These are phyloP conservation scores for Spatholobus suberectus DNA, from an alignment of 306 rosid genomes.

Conservation along the genomic window DNA sequence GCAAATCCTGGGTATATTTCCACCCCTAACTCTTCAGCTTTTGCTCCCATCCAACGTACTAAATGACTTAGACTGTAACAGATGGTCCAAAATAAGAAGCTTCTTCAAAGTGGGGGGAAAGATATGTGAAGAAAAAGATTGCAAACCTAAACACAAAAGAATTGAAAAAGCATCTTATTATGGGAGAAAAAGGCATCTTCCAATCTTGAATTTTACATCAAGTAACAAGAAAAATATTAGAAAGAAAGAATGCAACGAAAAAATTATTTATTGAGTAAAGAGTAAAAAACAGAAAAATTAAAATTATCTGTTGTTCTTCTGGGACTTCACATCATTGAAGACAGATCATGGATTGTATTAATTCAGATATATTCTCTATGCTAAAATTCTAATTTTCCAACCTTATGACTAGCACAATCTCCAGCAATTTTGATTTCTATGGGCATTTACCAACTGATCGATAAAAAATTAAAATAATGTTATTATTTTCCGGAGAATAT, in stretches of 20 bases:
- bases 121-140: neutral
- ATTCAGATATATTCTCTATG: conserved; percentile 16
- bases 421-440: conserved; percentile 22
- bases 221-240: conserved; percentile 3
- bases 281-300: neutral
- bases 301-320: neutral
- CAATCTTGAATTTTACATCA: neutral
- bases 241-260: neutral
- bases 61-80: conserved; percentile 87
- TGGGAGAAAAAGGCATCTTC: neutral
- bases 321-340: conserved; percentile 13
- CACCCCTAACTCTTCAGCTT: conserved; percentile 96
- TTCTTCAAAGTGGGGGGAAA: neutral
- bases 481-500: neutral
- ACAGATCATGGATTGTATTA: conserved; percentile 8
- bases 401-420: conserved; percentile 11
- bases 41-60: conserved; percentile 91
- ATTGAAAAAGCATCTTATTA: conserved; percentile 1
- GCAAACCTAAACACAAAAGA: conserved; percentile 24
- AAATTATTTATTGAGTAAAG: neutral
- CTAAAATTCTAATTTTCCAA: conserved; percentile 21
- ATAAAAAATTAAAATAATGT: neutral
- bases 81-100: conserved; percentile 39
- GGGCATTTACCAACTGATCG: neutral
- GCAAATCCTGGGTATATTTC: conserved; percentile 98